Conservation (phyloP, 305 asterid genomes). For the Caryopteris hybrid region DNA sequence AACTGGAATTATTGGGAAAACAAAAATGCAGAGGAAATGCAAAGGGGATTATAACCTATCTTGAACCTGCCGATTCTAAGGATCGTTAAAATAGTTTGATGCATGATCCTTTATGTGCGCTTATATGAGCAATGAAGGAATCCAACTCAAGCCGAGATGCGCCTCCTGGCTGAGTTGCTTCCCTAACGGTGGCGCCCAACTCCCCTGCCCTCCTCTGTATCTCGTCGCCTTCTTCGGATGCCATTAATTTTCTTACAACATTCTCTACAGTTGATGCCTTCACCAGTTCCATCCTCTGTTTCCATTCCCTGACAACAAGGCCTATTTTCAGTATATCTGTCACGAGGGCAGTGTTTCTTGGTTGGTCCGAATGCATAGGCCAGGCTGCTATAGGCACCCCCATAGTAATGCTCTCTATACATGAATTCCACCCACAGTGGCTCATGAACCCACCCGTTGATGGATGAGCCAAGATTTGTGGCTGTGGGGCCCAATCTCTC, state of each 20-base stretch:
- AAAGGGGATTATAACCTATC: neutral
- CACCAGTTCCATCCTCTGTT: conserved; percentile 8
- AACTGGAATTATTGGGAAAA: neutral
- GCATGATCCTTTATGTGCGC: neutral
- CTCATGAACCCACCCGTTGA: conserved; percentile 40
- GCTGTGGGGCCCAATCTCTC: conserved; percentile 41
- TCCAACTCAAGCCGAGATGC: conserved; percentile 21
- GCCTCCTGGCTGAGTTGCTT: conserved; percentile 17
- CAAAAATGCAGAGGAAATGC: neutral
- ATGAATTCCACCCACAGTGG: conserved; percentile 40
- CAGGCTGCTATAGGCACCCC: neutral
- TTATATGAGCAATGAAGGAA: conserved; percentile 26
- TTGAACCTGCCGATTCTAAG: neutral
- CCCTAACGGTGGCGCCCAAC: conserved; percentile 2
- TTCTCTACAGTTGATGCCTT: conserved; percentile 4
- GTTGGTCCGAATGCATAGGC: neutral
- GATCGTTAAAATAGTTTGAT: neutral
- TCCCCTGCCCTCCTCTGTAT: conserved; percentile 20
- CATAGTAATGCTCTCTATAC: conserved; percentile 8
- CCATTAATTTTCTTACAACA: conserved; percentile 18
- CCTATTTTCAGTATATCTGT: conserved; percentile 20
- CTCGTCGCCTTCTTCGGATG: conserved; percentile 26
- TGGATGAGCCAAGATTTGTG: conserved; percentile 27
- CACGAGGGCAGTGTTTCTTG: neutral
- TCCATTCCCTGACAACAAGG: conserved; percentile 25